These are phyloP conservation scores for Cladorrhinum samala DNA, from an alignment of 495 filamentous ascomycete genomes.

Conservation along the genomic window DNA sequence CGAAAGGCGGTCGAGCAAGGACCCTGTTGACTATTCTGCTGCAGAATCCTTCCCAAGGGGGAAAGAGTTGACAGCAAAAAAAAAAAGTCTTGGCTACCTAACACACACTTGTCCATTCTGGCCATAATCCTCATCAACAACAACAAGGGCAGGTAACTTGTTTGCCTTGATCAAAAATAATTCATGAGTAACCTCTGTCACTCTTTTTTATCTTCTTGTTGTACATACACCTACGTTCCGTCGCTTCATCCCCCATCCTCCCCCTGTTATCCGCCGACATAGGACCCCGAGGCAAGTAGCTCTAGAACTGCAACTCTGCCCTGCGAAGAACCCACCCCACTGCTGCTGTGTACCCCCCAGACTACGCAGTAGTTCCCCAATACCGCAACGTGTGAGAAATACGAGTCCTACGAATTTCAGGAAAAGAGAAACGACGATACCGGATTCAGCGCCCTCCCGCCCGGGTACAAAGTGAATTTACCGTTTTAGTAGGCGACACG, in stretches of 20 bases:
- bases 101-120: not conserved
- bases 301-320: not conserved
- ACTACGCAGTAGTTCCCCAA: not conserved
- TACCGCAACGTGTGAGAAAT: not conserved
- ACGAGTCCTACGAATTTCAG: not conserved
- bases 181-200: not conserved
- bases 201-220: not conserved
- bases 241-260: not conserved
- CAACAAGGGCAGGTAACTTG: too few relatives aligned
- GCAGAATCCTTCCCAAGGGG: not conserved
- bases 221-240: not conserved
- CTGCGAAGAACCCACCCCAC: not conserved
- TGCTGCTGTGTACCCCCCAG: not conserved
- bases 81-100: not conserved
- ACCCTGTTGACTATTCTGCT: not conserved
- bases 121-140: not conserved
- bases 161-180: too few relatives aligned
- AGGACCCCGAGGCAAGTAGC: not conserved
- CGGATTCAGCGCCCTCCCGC: not conserved
- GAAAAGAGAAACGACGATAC: not conserved
- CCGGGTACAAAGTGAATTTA: not conserved
- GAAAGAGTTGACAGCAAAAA: not conserved
- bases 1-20: not conserved
- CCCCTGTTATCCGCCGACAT: not conserved
- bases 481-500: conserved; percentile 1